Evolutionary conservation across 1,139 yeast species (phyloP).

Genomic region (Hemisphaericaspora subhashii): DNA sequence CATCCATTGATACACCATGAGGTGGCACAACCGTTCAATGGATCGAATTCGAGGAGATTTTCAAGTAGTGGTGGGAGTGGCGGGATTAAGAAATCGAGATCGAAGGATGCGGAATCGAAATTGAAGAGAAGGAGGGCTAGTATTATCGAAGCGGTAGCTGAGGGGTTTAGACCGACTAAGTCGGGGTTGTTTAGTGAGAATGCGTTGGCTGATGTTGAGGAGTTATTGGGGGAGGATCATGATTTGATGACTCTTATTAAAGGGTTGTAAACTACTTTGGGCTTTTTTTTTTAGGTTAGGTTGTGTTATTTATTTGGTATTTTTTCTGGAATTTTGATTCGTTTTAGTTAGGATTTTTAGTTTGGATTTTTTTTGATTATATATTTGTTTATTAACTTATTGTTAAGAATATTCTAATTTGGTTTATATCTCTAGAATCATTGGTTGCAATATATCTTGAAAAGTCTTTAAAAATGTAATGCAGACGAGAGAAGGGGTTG

Average conservation of each 20-base stretch:
- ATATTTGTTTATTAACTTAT: neutral
- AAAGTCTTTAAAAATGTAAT: too few species aligned
- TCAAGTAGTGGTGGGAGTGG: slow-evolving; percentile 13
- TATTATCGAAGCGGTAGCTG: slow-evolving; percentile 71
- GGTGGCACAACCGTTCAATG: neutral
- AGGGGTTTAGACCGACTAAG: slow-evolving; percentile 70
- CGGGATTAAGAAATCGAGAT: slow-evolving; percentile 21
- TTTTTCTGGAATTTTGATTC: too few species aligned
- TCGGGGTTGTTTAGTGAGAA: slow-evolving; percentile 74
- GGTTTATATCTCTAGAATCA: too few species aligned
- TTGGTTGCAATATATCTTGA: too few species aligned
- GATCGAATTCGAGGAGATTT: neutral
- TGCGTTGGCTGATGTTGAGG: slow-evolving; percentile 71
- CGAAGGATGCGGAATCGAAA: slow-evolving; percentile 23
- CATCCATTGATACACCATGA: neutral
- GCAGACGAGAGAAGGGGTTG: too few species aligned
- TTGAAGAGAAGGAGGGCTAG: slow-evolving; percentile 55
- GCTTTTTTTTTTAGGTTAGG: neutral
- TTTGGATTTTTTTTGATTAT: neutral
- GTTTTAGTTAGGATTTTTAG: neutral
- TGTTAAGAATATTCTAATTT: too few species aligned
- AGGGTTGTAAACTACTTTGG: slow-evolving; percentile 31
- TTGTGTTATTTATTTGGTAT: slow-evolving; percentile 1
- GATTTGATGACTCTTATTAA: slow-evolving; percentile 48
- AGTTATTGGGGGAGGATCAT: slow-evolving; percentile 48